Conservation (phyloP, 805 yeast species). For the Hanseniaspora mollemarum region DNA sequence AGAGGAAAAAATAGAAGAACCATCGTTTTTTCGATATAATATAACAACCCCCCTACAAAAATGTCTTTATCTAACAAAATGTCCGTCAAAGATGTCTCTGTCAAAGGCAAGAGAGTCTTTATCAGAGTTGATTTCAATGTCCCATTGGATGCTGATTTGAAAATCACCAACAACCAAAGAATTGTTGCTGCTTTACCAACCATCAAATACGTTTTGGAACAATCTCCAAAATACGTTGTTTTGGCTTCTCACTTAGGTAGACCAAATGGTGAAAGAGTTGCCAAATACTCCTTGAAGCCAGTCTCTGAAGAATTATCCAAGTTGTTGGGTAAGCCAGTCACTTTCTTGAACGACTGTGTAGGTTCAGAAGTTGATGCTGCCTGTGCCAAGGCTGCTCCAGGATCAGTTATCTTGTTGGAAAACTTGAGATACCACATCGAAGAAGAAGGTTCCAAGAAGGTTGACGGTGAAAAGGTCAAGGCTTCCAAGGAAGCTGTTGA, state of each 20-base stretch:
- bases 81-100: constrained; percentile 80
- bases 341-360: constrained; percentile 81
- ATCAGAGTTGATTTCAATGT: constrained; percentile 96
- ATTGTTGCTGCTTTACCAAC: constrained; percentile 99
- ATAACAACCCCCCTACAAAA: constrained; percentile 14
- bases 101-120: constrained; percentile 87
- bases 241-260: constrained; percentile 98
- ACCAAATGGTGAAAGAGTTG: constrained; percentile 87
- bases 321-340: constrained; percentile 62
- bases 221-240: constrained; percentile 80
- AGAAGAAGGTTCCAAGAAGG: constrained; percentile 88
- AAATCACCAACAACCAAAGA: constrained; percentile 98
- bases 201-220: constrained; percentile 83
- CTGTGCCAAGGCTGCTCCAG: constrained; percentile 60
- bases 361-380: constrained; percentile 80
- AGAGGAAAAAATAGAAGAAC: too few species aligned
- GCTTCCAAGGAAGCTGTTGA: constrained; percentile 76
- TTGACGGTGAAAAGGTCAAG: constrained; percentile 87
- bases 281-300: constrained; percentile 85
- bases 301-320: constrained; percentile 80
- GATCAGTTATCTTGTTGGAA: constrained; percentile 83
- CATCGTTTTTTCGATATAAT: constrained; percentile 1
- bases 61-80: constrained; percentile 94
- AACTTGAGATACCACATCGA: constrained; percentile 97
- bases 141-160: constrained; percentile 78